phyloP scores from a whole-genome alignment of 148 eudicot genomes.

The Amaranthus palmeri region DNA sequence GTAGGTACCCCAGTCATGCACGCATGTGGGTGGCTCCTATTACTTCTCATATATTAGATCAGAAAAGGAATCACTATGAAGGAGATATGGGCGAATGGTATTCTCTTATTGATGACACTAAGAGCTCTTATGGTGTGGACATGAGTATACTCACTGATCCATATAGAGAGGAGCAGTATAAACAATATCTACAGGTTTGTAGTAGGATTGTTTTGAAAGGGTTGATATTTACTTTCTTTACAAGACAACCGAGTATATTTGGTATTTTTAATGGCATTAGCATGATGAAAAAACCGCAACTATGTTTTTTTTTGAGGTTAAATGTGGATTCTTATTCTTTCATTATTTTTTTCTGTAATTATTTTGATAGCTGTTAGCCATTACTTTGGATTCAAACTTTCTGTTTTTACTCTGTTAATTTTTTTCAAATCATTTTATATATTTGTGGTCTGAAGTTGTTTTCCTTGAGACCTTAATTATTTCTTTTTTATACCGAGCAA shows the following conservation, averaged over 20 bases:
- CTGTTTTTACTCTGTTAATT: too few species aligned
- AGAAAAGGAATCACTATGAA: conserved; percentile 67
- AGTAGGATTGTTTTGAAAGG: background rate
- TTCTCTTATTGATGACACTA: conserved; percentile 62
- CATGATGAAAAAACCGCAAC: background rate
- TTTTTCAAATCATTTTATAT: too few species aligned
- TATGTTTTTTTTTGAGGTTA: background rate
- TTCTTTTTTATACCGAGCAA: background rate
- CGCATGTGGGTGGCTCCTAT: conserved; percentile 98
- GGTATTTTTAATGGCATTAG: background rate
- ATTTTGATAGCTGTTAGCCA: too few species aligned
- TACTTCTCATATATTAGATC: conserved; percentile 66
- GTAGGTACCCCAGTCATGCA: conserved; percentile 99
- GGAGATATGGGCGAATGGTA: conserved; percentile 88
- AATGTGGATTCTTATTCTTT: background rate
- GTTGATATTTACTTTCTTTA: background rate
- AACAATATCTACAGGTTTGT: conserved; percentile 76
- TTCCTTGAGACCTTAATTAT: too few species aligned
- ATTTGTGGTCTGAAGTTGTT: too few species aligned
- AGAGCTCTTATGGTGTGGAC: conserved; percentile 76
- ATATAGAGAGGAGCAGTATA: conserved; percentile 68
- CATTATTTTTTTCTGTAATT: background rate
- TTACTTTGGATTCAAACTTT: too few species aligned
- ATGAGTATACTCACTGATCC: conserved; percentile 75
- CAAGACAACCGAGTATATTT: background rate